Base-by-base conservation (phyloP, 805 yeast species). In the Kuraishia hungarica region DNA sequence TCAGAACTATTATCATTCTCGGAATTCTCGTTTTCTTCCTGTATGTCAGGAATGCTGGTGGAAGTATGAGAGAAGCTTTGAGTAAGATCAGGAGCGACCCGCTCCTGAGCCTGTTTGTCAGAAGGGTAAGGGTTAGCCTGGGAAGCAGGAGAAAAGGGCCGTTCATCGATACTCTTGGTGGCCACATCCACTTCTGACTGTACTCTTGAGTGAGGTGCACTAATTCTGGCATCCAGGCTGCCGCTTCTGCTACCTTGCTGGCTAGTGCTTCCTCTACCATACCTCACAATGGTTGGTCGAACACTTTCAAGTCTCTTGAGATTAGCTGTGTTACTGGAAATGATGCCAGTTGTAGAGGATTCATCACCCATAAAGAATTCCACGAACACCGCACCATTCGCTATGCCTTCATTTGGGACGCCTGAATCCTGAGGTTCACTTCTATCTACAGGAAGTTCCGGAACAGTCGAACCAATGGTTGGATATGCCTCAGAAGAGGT, bases 281-380 rank as follows among this genome's bases (percentile, higher is more conserved):
- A 56, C 48, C 43, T 56, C 65, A 47, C 56, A 29, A 47, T 57
- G 51, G 54, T 58, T 62, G 59, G 60, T 65, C 54, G 52, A 55
- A 60, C 54, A 59, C 52, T 58, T 60, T 49, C 57, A 35, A 39
- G 48, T 35, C 50, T 23, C 24, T 58, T 43, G 11, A 51, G 28
- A 15, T 35, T 21, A 8, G 19, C 21, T 10, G 53, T 23, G 21
- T 19, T 29, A 39, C 28, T 50, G 19, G 62, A 54, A 35, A 65
- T 58, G 29, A 64, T 60, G 5, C 67, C 66, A 11, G 60, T 53
- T 22, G 60, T 23, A 13, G 43, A 58, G 26, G 57, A 55, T 11
- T 59, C 61, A 24, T 58, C 59, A 39, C 67, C 67, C 6, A 72
- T 60, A 47, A 66, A 63, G 61, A 74, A 74, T 61, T 72, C 77